Base-by-base conservation (phyloP, 2,329 filamentous ascomycete species). In the Fusarium illudens region DNA sequence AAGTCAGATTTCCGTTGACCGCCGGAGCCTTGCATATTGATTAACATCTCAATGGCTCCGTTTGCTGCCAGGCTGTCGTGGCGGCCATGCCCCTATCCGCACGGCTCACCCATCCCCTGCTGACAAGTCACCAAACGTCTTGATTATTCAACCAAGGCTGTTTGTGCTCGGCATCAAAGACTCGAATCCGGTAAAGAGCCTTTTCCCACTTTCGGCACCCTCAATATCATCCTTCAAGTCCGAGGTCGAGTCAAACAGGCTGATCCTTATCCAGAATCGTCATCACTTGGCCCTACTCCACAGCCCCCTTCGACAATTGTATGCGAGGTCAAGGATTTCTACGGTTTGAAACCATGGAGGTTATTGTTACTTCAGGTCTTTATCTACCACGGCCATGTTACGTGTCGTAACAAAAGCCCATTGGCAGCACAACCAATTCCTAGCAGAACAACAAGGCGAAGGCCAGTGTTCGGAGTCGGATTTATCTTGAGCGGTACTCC, bases 1-100 rank as follows among this genome's bases (percentile, higher is more conserved):
- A 27, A 8, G 13, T 7, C 39, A 27, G 19, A n/a, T 3, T 22
- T n/a, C 22, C 15, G 20, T 13, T 48, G 42, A 53, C 66, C 42
- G 67, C 44, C 17, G 42, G 33, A 29, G 30, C 6, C 42, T 20
- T 49, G 54, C 53, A 49, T 17, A 10, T 42, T 27, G 29, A 34
- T 46, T 12, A 8, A 22, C n/a, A 7, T 20, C 11, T 34, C 4
- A 29, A 36, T 15, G 20, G 15, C 33, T 32, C 39, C 25, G 53
- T 57, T 57, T 57, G 37, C 32, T 37, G 20, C 37, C 52, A 25
- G 11, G 19, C 32, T 19, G 52, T 17, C 29, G 22, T 37, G 33
- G 27, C 27, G 29, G 19, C 27, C 27, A 49, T 50, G 54, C 32
- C 42, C 22, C 54, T 49, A 57, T 50, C 54, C 54, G 42, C 42